Evolutionary conservation across 2,329 filamentous ascomycete species (phyloP), one percentile per base, ranked within the genome.

Genomic region (Fusarium tanahbumbuense): DNA sequence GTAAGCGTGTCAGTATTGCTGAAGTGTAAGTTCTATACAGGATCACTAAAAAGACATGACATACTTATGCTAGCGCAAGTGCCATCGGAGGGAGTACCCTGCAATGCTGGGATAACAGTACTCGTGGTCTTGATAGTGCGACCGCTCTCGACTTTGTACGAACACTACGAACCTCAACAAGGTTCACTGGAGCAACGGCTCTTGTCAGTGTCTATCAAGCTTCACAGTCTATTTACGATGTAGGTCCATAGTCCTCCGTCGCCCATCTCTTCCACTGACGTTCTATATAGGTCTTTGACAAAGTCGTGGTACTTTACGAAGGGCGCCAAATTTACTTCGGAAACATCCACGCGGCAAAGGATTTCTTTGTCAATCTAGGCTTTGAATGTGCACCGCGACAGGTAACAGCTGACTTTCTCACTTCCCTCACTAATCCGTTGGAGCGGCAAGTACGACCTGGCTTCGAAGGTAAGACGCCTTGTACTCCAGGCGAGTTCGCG

Each of bases 331-430:
- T 91, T 52, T 92, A 71, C 68, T 77, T 77, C 30, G 76, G 76
- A 1, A 55, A 56, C 3, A 70, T 73, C 0, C 56, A 69, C 1
- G 16, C 52, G 2, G 76, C 76, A 4, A 76, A 72, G 48, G 44
- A 67, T 11, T 78, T 77, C 20, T 78, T 78, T 28, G 40, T 67
- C 18, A 55, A 76, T 25, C 57, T 78, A 55, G 91, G 91, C 0
- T 93, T 92, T 65, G 82, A 87, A 13, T 91, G 78, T 28, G 81
- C 81, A 1, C 74, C 77, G 0, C 74, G 82, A 28, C 81, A 89
- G 71, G 93, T 91, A 0, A 92, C 90, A 1, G 88, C 91, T 1
- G 91, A 93, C 73, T 93, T 93, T 77, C 77, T 93, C 20, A 93
- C 73, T 1, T 84, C 84, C 0, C 82, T 87, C 41, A 86, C 84